phyloP scores from a whole-genome alignment of 1,284 basidiomycete genomes.

The Heliocybe sulcata region DNA sequence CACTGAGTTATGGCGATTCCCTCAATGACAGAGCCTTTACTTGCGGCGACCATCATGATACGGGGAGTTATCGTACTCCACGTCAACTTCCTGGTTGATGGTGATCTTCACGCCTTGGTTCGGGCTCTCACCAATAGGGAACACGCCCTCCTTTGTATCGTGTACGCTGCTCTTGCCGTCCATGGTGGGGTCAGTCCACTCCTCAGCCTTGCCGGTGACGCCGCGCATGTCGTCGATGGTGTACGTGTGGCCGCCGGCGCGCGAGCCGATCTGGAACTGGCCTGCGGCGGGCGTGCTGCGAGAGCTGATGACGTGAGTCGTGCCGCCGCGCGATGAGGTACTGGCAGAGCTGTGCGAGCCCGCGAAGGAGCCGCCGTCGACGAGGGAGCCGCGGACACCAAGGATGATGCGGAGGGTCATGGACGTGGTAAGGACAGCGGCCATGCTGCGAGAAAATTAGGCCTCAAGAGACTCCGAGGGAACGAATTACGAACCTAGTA shows the following conservation, averaged over 20 bases:
- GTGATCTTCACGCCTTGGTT: slow-evolving; percentile 26
- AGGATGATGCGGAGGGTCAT: slow-evolving; percentile 82
- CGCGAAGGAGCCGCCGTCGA: slow-evolving; percentile 59
- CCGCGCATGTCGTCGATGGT: slow-evolving; percentile 43
- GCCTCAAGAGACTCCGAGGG: background rate
- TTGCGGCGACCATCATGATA: background rate
- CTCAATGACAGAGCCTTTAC: background rate
- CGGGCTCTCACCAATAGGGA: slow-evolving; percentile 22
- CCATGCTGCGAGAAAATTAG: slow-evolving; percentile 42
- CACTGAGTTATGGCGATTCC: no score
- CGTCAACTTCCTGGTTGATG: slow-evolving; percentile 24
- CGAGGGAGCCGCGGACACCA: slow-evolving; percentile 64
- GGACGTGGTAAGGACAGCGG: slow-evolving; percentile 74
- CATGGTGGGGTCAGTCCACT: slow-evolving; percentile 23
- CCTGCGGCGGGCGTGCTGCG: slow-evolving; percentile 34
- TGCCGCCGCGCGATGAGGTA: slow-evolving; percentile 10
- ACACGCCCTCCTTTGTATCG: slow-evolving; percentile 36
- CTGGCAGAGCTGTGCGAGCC: slow-evolving; percentile 27
- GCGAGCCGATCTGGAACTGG: slow-evolving; percentile 25
- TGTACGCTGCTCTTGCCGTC: slow-evolving; percentile 52
- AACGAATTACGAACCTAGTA: slow-evolving; percentile 32
- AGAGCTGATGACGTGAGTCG: slow-evolving; percentile 28
- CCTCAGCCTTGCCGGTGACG: slow-evolving; percentile 40
- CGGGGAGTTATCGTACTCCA: background rate
- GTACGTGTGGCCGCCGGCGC: slow-evolving; percentile 42